phyloP scores from a whole-genome alignment of 495 filamentous ascomycete species.

The Acidiella bohemica region DNA sequence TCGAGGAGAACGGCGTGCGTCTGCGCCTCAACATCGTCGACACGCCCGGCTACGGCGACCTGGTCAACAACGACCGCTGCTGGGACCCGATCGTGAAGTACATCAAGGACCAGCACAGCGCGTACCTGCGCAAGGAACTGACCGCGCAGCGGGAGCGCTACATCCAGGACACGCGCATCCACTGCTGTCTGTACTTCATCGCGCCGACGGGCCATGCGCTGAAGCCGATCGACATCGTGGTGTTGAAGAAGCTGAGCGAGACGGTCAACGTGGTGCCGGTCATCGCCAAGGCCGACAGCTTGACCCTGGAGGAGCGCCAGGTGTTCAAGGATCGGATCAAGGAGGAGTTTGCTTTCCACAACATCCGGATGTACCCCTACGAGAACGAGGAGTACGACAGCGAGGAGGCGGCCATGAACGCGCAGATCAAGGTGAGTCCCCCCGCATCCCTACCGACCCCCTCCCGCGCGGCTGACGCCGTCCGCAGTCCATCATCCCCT shows the following conservation, averaged over 20 bases:
- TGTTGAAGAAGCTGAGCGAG: constrained; percentile 96
- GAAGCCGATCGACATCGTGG: constrained; percentile 98
- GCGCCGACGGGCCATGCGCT: constrained; percentile 93
- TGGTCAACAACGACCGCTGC: constrained; percentile 74
- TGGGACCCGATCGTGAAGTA: constrained; percentile 98
- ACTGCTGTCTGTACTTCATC: constrained; percentile 99
- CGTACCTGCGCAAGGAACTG: constrained; percentile 97
- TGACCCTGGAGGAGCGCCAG: constrained; percentile 88
- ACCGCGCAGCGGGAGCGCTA: constrained; percentile 99
- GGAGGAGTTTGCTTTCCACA: constrained; percentile 99
- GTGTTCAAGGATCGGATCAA: constrained; percentile 98
- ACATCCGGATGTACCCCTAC: constrained; percentile 99
- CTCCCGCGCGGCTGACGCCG: neutral
- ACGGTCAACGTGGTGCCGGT: constrained; percentile 99
- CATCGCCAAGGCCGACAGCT: constrained; percentile 93
- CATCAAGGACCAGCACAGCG: constrained; percentile 99
- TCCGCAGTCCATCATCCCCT: constrained; percentile 76
- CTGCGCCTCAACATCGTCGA: constrained; percentile 69
- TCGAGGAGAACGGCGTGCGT: constrained; percentile 89
- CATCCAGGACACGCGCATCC: constrained; percentile 96
- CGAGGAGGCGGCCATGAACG: constrained; percentile 87
- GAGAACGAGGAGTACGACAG: constrained; percentile 97
- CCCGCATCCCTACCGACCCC: neutral
- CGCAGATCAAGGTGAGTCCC: constrained; percentile 76
- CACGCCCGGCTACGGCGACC: constrained; percentile 67